phyloP scores from a whole-genome alignment of 1,139 yeast genomes.

The Magnusiomyces suaveolens region DNA sequence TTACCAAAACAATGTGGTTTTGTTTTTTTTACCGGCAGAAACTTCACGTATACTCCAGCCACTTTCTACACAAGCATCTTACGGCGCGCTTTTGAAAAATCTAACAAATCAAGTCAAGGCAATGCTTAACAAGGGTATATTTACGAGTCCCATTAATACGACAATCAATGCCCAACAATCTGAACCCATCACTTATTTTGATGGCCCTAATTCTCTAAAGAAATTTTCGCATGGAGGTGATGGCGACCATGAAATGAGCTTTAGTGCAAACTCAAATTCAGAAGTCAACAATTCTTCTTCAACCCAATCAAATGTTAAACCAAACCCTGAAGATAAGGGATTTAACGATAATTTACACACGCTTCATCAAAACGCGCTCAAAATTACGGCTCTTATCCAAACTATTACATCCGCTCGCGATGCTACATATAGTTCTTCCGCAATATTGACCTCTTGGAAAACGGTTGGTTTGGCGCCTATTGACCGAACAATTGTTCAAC shows the following conservation, averaged over 20 bases:
- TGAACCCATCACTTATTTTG: background rate
- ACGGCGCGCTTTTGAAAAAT: background rate
- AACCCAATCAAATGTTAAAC: background rate
- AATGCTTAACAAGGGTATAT: background rate
- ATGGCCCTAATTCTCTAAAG: background rate
- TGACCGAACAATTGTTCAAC: conserved; percentile 2
- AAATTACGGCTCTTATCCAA: conserved; percentile 2
- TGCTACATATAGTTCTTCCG: background rate
- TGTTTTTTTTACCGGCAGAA: conserved; percentile 2
- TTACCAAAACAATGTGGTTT: conserved; percentile 2
- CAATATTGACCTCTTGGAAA: conserved; percentile 1
- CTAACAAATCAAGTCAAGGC: background rate
- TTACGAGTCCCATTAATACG: background rate
- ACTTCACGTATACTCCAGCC: conserved; percentile 2
- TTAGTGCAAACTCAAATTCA: background rate
- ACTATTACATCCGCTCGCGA: background rate
- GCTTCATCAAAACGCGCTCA: background rate
- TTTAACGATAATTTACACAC: background rate
- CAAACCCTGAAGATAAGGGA: background rate
- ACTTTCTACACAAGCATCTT: background rate
- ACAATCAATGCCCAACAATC: background rate
- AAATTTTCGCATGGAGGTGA: background rate
- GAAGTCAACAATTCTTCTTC: background rate
- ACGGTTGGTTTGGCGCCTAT: conserved; percentile 2
- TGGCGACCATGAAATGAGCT: background rate